These are phyloP conservation scores for Castanea sativa DNA, from an alignment of 306 rosid genomes.

Conservation along the genomic window DNA sequence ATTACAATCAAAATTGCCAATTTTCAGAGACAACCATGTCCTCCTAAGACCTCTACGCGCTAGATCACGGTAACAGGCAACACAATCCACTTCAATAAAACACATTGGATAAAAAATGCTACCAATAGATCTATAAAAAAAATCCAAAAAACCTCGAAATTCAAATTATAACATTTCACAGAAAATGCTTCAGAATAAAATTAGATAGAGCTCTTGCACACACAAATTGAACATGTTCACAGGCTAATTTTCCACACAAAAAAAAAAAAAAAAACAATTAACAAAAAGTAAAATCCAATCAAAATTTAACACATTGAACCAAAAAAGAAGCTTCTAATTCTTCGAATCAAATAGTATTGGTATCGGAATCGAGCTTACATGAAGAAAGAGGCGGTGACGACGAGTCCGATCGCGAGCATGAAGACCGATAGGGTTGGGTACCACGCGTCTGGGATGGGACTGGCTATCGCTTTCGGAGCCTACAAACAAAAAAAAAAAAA, in stretches of 20 bases:
- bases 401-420: conserved; percentile 76
- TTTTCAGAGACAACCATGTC: too few species aligned
- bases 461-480: conserved; percentile 84
- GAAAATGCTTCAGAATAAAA: not conserved
- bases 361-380: conserved; percentile 65
- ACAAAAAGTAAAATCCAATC: not conserved
- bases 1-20: too few species aligned
- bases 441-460: conserved; percentile 83
- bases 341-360: not conserved
- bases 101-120: too few species aligned
- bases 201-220: not conserved
- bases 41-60: too few species aligned
- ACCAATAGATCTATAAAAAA: not conserved
- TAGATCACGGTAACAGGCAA: too few species aligned
- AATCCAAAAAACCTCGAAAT: not conserved
- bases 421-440: conserved; percentile 82
- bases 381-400: conserved; percentile 89
- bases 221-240: not conserved
- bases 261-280: not conserved
- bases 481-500: conserved; percentile 9
- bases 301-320: not conserved
- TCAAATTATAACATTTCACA: not conserved
- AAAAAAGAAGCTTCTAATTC: not conserved
- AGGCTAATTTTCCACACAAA: not conserved
- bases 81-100: too few species aligned